Base-by-base conservation (phyloP, 2,329 filamentous ascomycete species). In the Harringtonia aguacate region DNA sequence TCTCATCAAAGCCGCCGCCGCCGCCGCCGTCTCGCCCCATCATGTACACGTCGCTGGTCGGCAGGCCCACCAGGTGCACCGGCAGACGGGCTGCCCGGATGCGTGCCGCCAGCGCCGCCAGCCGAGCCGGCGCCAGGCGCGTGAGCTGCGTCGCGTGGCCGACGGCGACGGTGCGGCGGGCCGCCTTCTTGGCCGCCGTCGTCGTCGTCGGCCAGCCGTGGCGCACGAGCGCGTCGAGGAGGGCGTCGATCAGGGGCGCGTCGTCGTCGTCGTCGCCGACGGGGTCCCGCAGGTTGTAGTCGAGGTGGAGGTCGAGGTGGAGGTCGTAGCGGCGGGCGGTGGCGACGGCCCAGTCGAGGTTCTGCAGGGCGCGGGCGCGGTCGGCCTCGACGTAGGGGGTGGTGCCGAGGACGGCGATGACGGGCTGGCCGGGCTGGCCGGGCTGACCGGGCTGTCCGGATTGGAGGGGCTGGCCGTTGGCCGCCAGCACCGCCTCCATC, bases 1-100 rank as follows among this genome's bases (percentile, higher is more conserved):
- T 18, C 27, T 5, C 10, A 10, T 21, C 36, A 20, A 28, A 18
- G 18, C 18, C 24, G 4, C 21, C 7, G 4, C 34, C 8, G 8
- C n/a, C 3, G 40, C 2, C 45, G 52, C 59, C 36, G 58, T n/a
- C 66, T 41, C 58, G 69, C 50, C 63, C 73, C 70, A 85, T 84
- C 79, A 86, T 86, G 59, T 79, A 84, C 4, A 85, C 57, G 60
- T 86, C 81, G 35, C 79, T 84, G 0, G 77, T 84, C 1, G 82
- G 81, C 8, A 86, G 61, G 0, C 81, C 82, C 9, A 86, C 73
- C 50, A 86, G 84, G 40, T 72, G 70, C 7, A 86, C 62, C 0
- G 80, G 77, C 4, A 86, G 64, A 6, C 60, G 48, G 33, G 63
- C 55, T 0, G 62, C 58, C 4, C 58, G 59, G 45, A 83, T 75